These are phyloP conservation scores for Dactylonectria estremocensis DNA, from an alignment of 2,329 filamentous ascomycete genomes.

Conservation along the genomic window DNA sequence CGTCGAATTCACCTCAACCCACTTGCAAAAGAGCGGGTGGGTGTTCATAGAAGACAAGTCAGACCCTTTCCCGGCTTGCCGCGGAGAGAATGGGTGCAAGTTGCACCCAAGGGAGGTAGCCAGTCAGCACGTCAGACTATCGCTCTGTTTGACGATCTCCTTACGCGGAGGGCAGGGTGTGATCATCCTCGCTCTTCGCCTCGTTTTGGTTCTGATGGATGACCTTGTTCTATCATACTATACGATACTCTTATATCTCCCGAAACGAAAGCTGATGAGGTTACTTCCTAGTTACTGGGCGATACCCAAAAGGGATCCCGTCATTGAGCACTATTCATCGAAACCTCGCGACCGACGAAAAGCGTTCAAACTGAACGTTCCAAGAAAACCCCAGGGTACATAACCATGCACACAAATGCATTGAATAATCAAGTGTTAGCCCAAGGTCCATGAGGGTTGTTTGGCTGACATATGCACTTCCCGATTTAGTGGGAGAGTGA, in stretches of 20 bases:
- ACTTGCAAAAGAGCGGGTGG: not conserved
- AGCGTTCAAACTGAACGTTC: not conserved
- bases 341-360: conserved; percentile 8
- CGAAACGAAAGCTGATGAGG: not conserved
- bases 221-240: not conserved
- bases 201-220: not conserved
- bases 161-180: not conserved
- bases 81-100: not conserved
- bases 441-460: not conserved
- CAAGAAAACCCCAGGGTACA: conserved; percentile 16
- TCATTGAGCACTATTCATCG: not conserved
- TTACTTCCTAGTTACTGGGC: not conserved
- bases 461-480: conserved; percentile 3
- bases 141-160: not conserved
- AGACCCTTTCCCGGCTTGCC: not conserved
- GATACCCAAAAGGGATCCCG: not conserved
- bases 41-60: not conserved
- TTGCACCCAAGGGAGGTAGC: not conserved
- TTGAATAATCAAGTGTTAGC: not conserved
- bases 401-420: not conserved
- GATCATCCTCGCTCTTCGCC: not conserved
- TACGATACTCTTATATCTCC: not conserved
- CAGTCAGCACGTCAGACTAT: not conserved
- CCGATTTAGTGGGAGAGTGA: conserved; percentile 7
- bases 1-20: not conserved